phyloP scores from a whole-genome alignment of 2,329 filamentous ascomycete species.

The Rhynchosporium secalis region DNA sequence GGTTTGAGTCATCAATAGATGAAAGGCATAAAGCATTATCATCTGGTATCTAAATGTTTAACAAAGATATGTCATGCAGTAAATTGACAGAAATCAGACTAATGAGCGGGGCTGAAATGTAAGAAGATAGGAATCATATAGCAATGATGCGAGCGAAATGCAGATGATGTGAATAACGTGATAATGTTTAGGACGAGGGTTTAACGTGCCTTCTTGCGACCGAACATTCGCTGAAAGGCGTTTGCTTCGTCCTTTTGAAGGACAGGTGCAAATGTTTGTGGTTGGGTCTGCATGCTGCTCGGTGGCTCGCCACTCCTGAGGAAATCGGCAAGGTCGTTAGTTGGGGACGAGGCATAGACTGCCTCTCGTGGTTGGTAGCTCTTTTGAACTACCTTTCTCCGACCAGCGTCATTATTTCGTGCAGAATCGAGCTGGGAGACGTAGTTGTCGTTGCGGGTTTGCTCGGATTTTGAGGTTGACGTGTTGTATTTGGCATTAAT shows the following conservation, averaged over 20 bases:
- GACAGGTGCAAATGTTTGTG: conserved; percentile 27
- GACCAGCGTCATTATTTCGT: conserved; percentile 29
- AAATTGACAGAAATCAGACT: not conserved
- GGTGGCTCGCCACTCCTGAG: conserved; percentile 44
- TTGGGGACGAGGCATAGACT: conserved; percentile 41
- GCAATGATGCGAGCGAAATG: not conserved
- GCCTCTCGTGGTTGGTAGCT: conserved; percentile 46
- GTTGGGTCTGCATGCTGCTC: conserved; percentile 24
- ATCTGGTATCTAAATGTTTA: conserved; percentile 18
- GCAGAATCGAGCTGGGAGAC: conserved; percentile 30
- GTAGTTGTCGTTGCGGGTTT: conserved; percentile 42
- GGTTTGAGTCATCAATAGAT: conserved; percentile 7
- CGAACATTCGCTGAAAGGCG: conserved; percentile 35
- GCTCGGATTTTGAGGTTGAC: conserved; percentile 52
- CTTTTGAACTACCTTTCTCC: conserved; percentile 48
- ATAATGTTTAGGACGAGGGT: not conserved
- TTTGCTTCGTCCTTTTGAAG: conserved; percentile 32
- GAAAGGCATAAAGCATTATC: conserved; percentile 11
- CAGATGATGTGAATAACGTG: conserved; percentile 9
- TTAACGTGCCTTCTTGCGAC: conserved; percentile 32
- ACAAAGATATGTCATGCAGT: not conserved
- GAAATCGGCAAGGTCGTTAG: conserved; percentile 72
- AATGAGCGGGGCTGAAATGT: not conserved
- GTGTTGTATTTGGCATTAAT: conserved; percentile 49
- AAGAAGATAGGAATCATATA: not conserved